Evolutionary conservation across 805 yeast genomes (phyloP), one percentile per base, ranked within the genome.

Genomic region (Suhomyces prunicola): DNA sequence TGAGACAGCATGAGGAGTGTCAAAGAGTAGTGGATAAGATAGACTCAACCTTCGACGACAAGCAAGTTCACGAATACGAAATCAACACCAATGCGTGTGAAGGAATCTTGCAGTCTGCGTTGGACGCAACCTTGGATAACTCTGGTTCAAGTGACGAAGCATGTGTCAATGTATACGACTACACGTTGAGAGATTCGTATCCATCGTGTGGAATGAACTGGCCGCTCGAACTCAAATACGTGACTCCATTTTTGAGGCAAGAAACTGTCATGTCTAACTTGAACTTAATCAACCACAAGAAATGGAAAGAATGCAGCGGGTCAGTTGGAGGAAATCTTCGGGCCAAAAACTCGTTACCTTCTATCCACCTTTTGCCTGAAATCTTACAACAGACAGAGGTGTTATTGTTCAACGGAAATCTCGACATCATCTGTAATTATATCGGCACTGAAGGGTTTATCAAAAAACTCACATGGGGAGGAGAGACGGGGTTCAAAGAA

Each of bases 191-290:
- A 36, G 97, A 91, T 65, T 69, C 84, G 0, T 90, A 77, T 60
- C 97, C 98, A 0, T 71, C 87, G 0, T 94, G 99, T 71, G 98
- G 98, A 5, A 77, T 83, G 82, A 86, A 87, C 67, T 94, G 98
- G 98, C 99, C 99, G 0, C 78, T 79, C 17, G 85, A 78, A 53
- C 72, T 87, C 54, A 69, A 62, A 1, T 51, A 63, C 27, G 82
- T 86, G 15, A 71, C 74, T 0, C 75, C 78, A 5, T 88, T 84
- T 59, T 74, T 88, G 54, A 71, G 75, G 27, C 55, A 65, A 2
- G 68, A 70, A 2, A 72, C 70, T 1, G 87, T 85, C 6, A 76
- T 74, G 62, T 54, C 64, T 23, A 76, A 82, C 10, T 71, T 88
- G 61, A 82, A 88, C 67, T 72, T 71, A 57, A 70, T 76, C 46